Evolutionary conservation across 441 rosid species (phyloP).

Genomic region (Erodium chrysanthum): DNA sequence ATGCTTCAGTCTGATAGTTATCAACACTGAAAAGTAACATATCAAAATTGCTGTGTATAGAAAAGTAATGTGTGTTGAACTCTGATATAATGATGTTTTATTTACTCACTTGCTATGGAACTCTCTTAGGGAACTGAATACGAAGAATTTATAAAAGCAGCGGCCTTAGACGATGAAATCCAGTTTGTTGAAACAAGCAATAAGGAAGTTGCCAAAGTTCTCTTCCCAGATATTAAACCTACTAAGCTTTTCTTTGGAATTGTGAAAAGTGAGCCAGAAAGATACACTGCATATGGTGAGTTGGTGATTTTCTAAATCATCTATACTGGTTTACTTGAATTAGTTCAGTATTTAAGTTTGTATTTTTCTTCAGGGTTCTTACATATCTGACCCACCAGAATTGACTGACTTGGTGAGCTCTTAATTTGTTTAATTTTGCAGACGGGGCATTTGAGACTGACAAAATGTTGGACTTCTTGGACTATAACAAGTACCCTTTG

Average conservation of each 20-base stretch:
- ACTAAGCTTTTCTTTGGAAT: conserved; percentile 43
- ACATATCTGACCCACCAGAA: conserved; percentile 16
- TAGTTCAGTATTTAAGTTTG: conserved; percentile 1
- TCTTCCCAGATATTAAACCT: conserved; percentile 48
- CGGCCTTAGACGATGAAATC: conserved; percentile 54
- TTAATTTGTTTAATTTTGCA: conserved; percentile 31
- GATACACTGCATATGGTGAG: conserved; percentile 63
- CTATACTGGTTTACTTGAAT: neutral
- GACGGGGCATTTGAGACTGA: conserved; percentile 47
- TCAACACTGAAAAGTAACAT: neutral
- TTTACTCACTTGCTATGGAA: conserved; percentile 1
- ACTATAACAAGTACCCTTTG: conserved; percentile 63
- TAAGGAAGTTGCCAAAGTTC: conserved; percentile 40
- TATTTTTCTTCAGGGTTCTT: conserved; percentile 2
- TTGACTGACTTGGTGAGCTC: conserved; percentile 10
- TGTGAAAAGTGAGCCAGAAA: conserved; percentile 76
- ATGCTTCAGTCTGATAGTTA: neutral
- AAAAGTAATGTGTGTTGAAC: neutral
- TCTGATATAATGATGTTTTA: neutral
- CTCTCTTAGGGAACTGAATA: conserved; percentile 47
- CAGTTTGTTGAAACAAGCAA: conserved; percentile 63
- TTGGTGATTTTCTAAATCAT: conserved; percentile 11
- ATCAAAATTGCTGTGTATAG: neutral
- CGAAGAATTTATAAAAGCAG: conserved; percentile 62
- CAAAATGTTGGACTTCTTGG: conserved; percentile 52